Percentiles rank a stretch among this genome's conserved stretches.
These are phyloP conservation scores for Luvunga scandens DNA, from an alignment of 345 rosid species.

Conservation along the genomic window DNA sequence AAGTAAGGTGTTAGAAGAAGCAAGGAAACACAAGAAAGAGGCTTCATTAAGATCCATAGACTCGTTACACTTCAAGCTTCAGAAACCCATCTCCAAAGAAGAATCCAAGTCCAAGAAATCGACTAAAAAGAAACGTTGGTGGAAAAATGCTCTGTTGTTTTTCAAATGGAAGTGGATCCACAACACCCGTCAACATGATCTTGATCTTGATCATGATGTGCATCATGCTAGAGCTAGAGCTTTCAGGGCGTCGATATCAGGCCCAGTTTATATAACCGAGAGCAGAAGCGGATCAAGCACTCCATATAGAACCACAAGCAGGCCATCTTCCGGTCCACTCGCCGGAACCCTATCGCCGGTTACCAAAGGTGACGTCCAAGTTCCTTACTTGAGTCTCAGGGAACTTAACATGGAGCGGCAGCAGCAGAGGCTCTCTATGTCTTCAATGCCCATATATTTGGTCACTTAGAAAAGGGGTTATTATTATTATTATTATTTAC, in stretches of 20 bases:
- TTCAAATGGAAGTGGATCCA: slow-evolving; percentile 57
- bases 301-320: slow-evolving; percentile 48
- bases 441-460: slow-evolving; percentile 59
- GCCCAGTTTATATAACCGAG: slow-evolving; percentile 75
- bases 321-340: slow-evolving; percentile 65
- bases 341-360: slow-evolving; percentile 59
- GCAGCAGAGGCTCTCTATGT: slow-evolving; percentile 52
- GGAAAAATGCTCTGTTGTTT: slow-evolving; percentile 72
- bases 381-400: slow-evolving; percentile 73
- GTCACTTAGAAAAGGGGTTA: slow-evolving; percentile 38
- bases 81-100: slow-evolving; percentile 77
- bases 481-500: too few relatives aligned
- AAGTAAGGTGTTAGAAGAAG: slow-evolving; percentile 70
- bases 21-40: slow-evolving; percentile 67
- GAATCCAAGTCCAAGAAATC: slow-evolving; percentile 38
- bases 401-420: slow-evolving; percentile 66
- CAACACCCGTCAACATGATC: background rate
- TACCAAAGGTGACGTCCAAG: slow-evolving; percentile 40
- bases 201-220: slow-evolving; percentile 35
- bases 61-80: slow-evolving; percentile 75
- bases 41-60: slow-evolving; percentile 39
- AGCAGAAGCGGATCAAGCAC: slow-evolving; percentile 62
- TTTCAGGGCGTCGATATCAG: slow-evolving; percentile 51
- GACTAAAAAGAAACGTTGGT: slow-evolving; percentile 64
- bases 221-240: slow-evolving; percentile 42